A percentile compares a stretch with the other conserved stretches of the same genome.
Conservation (phyloP, 2,329 filamentous ascomycete species). For the Pyricularia sp. region DNA sequence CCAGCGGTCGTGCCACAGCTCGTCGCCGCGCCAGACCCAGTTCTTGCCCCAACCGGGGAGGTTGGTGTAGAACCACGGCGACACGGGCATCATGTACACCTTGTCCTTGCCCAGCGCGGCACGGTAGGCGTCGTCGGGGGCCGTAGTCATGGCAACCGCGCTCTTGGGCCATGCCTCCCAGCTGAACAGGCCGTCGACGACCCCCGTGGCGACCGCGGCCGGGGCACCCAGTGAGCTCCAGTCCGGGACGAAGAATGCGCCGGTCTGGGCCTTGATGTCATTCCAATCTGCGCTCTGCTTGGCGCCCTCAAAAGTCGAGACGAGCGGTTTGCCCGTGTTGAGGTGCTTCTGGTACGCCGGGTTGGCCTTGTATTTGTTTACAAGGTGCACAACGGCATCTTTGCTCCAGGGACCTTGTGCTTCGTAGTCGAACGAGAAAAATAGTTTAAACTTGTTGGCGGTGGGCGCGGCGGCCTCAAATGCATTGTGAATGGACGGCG, state of each 20-base stretch:
- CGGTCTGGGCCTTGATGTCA: neutral
- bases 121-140: conserved; percentile 18
- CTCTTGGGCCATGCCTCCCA: conserved; percentile 4
- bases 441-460: conserved; percentile 19
- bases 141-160: conserved; percentile 13
- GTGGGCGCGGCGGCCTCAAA: conserved; percentile 37
- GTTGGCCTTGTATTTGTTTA: conserved; percentile 37
- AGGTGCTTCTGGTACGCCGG: conserved; percentile 27
- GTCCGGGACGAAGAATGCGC: conserved; percentile 3
- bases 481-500: conserved; percentile 33
- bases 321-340: conserved; percentile 31
- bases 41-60: conserved; percentile 37
- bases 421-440: conserved; percentile 45
- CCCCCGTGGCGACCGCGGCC: conserved; percentile 27
- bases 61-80: conserved; percentile 38
- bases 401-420: conserved; percentile 35
- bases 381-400: conserved; percentile 33
- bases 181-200: conserved; percentile 3
- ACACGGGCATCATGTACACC: conserved; percentile 14
- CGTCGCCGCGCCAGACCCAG: conserved; percentile 49
- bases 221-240: conserved; percentile 17
- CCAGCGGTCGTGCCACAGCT: conserved; percentile 51
- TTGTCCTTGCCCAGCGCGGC: conserved; percentile 20
- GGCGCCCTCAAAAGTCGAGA: conserved; percentile 3
- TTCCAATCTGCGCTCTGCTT: neutral